Conservation (phyloP, 305 asterid genomes). For the Fraxinus albicans region DNA sequence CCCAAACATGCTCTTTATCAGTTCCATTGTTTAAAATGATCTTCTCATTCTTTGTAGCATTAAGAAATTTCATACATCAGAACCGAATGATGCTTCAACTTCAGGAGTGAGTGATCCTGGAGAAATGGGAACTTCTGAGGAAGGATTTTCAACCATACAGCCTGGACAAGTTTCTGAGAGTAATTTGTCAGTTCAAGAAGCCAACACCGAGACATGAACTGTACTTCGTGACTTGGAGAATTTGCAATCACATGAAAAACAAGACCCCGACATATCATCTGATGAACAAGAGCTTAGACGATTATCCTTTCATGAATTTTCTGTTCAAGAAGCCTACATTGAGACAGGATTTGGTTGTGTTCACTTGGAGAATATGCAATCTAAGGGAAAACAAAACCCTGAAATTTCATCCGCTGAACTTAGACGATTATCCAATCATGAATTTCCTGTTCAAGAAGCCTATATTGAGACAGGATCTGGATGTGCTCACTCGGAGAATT, state of each 20-base stretch:
- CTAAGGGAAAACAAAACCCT: constrained; percentile 8
- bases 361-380: constrained; percentile 6
- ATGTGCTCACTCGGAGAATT: neutral
- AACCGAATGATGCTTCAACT: constrained; percentile 3
- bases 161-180: neutral
- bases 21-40: neutral
- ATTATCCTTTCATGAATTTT: neutral
- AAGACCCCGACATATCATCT: neutral
- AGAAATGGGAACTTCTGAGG: constrained; percentile 21
- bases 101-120: constrained; percentile 9
- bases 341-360: neutral
- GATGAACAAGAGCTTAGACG: constrained; percentile 9
- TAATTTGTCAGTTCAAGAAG: constrained; percentile 20
- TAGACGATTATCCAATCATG: neutral
- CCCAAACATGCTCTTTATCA: neutral
- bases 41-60: neutral
- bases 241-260: constrained; percentile 10
- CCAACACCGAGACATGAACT: constrained; percentile 1
- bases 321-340: constrained; percentile 21
- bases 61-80: constrained; percentile 16
- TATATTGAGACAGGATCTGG: neutral
- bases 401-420: constrained; percentile 1
- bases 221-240: neutral
- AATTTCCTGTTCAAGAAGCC: constrained; percentile 11
- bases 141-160: constrained; percentile 17